Percentiles rank a stretch among this genome's conserved stretches.
Evolutionary conservation across 169 alveolate species (phyloP).

Genomic region (Plasmodium ovale): DNA sequence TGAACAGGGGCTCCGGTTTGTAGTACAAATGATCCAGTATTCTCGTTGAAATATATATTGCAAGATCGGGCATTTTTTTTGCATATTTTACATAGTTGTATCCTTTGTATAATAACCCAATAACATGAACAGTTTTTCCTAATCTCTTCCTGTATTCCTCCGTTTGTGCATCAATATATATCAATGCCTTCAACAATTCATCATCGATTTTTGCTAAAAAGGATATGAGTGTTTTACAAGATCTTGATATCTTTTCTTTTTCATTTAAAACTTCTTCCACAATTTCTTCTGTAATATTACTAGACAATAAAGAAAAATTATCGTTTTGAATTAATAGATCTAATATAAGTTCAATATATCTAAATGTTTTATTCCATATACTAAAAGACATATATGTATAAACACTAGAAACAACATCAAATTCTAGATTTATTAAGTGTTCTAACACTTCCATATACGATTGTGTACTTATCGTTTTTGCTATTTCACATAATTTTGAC

Average conservation of each 20-base stretch:
- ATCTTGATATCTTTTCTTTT: slow-evolving; percentile 65
- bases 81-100: slow-evolving; percentile 80
- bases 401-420: slow-evolving; percentile 91
- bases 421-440: slow-evolving; percentile 89
- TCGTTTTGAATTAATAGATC: slow-evolving; percentile 83
- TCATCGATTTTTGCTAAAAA: slow-evolving; percentile 89
- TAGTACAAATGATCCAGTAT: slow-evolving; percentile 90
- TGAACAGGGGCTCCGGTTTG: slow-evolving; percentile 81
- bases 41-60: slow-evolving; percentile 75
- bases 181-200: slow-evolving; percentile 88
- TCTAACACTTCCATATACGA: slow-evolving; percentile 90
- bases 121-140: slow-evolving; percentile 84
- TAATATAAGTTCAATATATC: slow-evolving; percentile 83
- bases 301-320: slow-evolving; percentile 79
- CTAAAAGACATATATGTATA: slow-evolving; percentile 87
- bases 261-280: slow-evolving; percentile 62
- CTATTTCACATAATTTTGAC: slow-evolving; percentile 88
- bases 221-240: slow-evolving; percentile 86
- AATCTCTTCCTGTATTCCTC: slow-evolving; percentile 87
- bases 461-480: slow-evolving; percentile 85
- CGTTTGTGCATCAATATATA: slow-evolving; percentile 90
- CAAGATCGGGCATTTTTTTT: slow-evolving; percentile 80
- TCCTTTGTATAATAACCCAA: slow-evolving; percentile 81
- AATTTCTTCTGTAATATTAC: slow-evolving; percentile 71
- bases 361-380: slow-evolving; percentile 88